Evolutionary conservation across 257 asterid species (phyloP), one percentile per base, ranked within the genome.

Genomic region (Fraxinus pennsylvanica): DNA sequence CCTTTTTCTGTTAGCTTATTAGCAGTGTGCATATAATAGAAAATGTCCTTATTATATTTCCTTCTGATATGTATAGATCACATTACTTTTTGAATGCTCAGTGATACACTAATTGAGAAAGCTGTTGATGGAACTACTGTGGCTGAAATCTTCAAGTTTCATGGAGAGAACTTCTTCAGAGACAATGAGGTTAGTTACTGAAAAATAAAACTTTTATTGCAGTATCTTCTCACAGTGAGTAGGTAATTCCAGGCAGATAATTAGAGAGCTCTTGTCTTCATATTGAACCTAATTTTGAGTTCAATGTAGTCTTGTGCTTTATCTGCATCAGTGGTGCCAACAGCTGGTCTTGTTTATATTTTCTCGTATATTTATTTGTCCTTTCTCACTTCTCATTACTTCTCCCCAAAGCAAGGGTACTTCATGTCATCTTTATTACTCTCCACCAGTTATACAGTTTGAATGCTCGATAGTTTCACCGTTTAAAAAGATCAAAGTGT

Each of bases 141-240:
- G 75, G 92, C 94, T 72, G 97, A 91, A 76, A 93, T 91, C 74
- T 93, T 93, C 79, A 85, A 89, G 85, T 81, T 81, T 76, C 65
- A 84, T 68, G 98, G 97, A 6, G 97, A 93, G 87, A 80, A 71
- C 83, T 88, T 90, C 88, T 93, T 93, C 79, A 89, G 98, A 83
- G 89, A 90, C 50, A 89, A 87, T 45, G 98, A 91, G 93, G 98
- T 93, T 74, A 78, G 91, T 41, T 2, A 33, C 68, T 25, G 69
- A 63, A 5, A 22, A 21, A 27, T 22, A 22, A 61, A 61, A 21
- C 32, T 54, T 61, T 7, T 22, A 15, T 61, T 61, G 4, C 5
- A 25, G 19, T 25, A 32, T 41, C 57, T 9, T 43, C 35, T 72
- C 75, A 47, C 27, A 25, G 5, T 72, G 38, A 25, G 39, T 9